Evolutionary conservation across 345 rosid species (phyloP), one percentile per base, ranked within the genome.

Genomic region (Salix koriyanagi): DNA sequence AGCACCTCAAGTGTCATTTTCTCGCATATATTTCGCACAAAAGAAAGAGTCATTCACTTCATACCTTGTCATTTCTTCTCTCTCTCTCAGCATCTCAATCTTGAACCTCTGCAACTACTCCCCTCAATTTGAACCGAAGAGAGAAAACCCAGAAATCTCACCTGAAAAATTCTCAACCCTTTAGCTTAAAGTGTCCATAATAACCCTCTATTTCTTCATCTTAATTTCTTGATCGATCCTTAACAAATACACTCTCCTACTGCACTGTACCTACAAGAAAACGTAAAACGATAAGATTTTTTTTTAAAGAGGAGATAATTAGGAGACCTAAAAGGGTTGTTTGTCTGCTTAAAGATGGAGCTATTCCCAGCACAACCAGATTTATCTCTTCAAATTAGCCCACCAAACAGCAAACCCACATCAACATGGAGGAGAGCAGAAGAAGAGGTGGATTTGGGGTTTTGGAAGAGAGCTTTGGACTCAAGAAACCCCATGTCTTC

Each of bases 291-390:
- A 42, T 7, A 21, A 32, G 18, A 52, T 74, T 30, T 30, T 30
- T 30, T 30, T 30, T 30, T 30, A 36, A 30, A 19, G 39, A 44
- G 18, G 42, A 39, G 37, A 30, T 62, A 73, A 34, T 39, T 44
- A 54, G 10, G 15, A 4, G 23, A 14, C 13, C 34, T 19, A 34
- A 14, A 71, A 76, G 26, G 65, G 13, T 48, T 34, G 30, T 72
- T 70, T 72, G 74, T 19, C 34, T 26, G 65, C 6, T 54, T 8
- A 41, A 50, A 65, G 68, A 92, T 92, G 97, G 97, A 92, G 86
- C 79, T 92, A 18, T 92, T 92, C 84, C 92, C 94, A 61, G 91
- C 94, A 62, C 97, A 91, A 71, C 97, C 97, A 30, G 97, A 91
- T 79, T 84, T 90, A 30, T 84, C 91, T 50, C 87, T 93, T 19